Evolutionary conservation across 139 green algal species (phyloP), one percentile per base, ranked within the genome.

Genomic region (Chlamydomonas schloesseri): DNA sequence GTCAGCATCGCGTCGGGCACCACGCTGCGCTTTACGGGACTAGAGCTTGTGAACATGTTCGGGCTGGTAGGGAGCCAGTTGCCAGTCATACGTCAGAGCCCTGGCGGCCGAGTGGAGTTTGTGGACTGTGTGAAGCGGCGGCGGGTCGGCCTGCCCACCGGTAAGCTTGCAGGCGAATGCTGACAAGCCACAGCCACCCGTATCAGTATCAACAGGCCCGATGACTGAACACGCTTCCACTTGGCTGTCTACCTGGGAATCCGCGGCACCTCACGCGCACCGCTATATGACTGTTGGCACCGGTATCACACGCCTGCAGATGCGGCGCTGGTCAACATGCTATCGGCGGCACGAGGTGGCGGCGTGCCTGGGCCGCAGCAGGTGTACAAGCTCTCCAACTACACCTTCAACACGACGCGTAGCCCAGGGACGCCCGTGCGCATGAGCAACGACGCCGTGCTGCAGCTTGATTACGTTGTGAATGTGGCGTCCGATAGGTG

Each of bases 241-340:
- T n/a, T n/a, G n/a, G n/a, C n/a, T n/a, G n/a, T n/a, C n/a, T n/a
- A n/a, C n/a, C n/a, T n/a, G n/a, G n/a, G n/a, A n/a, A n/a, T n/a
- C n/a, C n/a, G n/a, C n/a, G n/a, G n/a, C n/a, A n/a, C n/a, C n/a
- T n/a, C n/a, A n/a, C n/a, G n/a, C n/a, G n/a, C n/a, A n/a, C n/a
- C n/a, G n/a, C n/a, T n/a, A n/a, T n/a, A n/a, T n/a, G n/a, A n/a
- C n/a, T n/a, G n/a, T n/a, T n/a, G n/a, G n/a, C n/a, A n/a, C n/a
- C n/a, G n/a, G n/a, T n/a, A n/a, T n/a, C n/a, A n/a, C n/a, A n/a
- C n/a, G n/a, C n/a, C n/a, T n/a, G n/a, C 42, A 50, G 10, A 10
- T 3, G 75, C 75, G 1, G 58, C 55, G 10, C 21, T 83, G 0
- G 60, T 72, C 75, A 83, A 83, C 75, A 46, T 83, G 58, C 23